Evolutionary conservation across 192 early-diverging fungal genomes (phyloP), one percentile per base, ranked within the genome.

Genomic region (Coemansia sp.): DNA sequence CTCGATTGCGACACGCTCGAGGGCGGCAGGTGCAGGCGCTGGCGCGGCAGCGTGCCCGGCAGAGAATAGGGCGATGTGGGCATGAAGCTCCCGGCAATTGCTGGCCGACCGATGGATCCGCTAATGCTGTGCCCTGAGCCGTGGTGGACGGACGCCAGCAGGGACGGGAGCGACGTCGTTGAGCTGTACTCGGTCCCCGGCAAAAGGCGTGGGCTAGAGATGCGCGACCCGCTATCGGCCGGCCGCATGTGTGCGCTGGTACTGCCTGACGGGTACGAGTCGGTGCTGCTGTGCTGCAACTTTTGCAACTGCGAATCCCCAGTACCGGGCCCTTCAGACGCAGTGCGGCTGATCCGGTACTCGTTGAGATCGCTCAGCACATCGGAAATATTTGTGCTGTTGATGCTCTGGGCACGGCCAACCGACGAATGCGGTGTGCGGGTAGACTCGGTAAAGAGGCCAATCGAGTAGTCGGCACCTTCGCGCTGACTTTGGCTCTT

Each of bases 141-240:
- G 16, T 59, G n/a, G n/a, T n/a, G 51, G 4, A 45, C 51, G 16
- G 56, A 52, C 8, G 59, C 44, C 1, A 56, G 28, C 38, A 64
- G 30, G 4, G 58, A 65, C 12, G 60, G 51, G n/a, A 73, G 38
- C 9, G 69, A 73, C 7, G 69, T 42, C 0, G 63, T 57, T 12
- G 69, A 73, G 42, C 69, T 54, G 32, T 73, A 39, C 11, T 58
- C 63, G 3, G 69, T 62, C 8, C 33, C 54, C 3, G 69, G 58
- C 4, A 56, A 33, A 17, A 65, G 20, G 0, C 42, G 69, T 3
- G 69, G 63, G 21, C 69, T 65, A 7, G 69, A 57, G n/a, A 61
- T 27, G 13, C 56, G 48, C 16, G 58, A 44, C 17, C 25, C 26
- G 9, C 46, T 33, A 21, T 64, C 60, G 7, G 27, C 26, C 1